A percentile compares a stretch with the other conserved stretches of the same genome.
phyloP scores from a whole-genome alignment of 805 yeast genomes.

The Monosporozyma aquatica region DNA sequence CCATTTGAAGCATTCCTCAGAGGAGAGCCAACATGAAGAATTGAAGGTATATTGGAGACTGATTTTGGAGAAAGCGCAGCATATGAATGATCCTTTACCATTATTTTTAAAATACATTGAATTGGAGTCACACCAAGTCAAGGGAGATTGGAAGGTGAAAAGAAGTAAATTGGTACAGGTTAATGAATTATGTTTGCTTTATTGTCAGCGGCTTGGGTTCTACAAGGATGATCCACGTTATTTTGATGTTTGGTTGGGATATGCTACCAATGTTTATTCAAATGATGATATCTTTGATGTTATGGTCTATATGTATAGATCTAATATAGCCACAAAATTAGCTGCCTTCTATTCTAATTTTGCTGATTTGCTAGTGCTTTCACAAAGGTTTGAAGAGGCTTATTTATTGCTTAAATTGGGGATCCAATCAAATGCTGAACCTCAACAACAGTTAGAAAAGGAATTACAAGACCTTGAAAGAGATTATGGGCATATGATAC shows the following conservation, averaged over 20 bases:
- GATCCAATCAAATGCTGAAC: constrained; percentile 54
- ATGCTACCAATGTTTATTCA: constrained; percentile 35
- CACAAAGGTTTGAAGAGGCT: constrained; percentile 16
- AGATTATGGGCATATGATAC: neutral
- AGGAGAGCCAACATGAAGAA: constrained; percentile 18
- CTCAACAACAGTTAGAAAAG: constrained; percentile 27
- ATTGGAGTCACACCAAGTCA: constrained; percentile 58
- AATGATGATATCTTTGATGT: constrained; percentile 55
- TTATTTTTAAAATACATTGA: constrained; percentile 57
- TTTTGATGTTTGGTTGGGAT: constrained; percentile 70
- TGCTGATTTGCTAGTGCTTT: constrained; percentile 36
- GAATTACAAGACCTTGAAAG: constrained; percentile 12
- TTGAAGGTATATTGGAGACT: constrained; percentile 27
- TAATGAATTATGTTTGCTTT: constrained; percentile 62
- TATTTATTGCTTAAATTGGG: constrained; percentile 16
- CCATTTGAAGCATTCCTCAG: neutral
- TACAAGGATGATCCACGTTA: constrained; percentile 79
- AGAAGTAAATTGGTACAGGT: constrained; percentile 59
- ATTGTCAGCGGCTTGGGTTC: constrained; percentile 51
- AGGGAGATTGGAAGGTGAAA: constrained; percentile 49
- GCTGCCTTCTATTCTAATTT: constrained; percentile 72
- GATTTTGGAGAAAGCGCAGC: constrained; percentile 34
- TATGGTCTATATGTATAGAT: constrained; percentile 60
- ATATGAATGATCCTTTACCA: constrained; percentile 73
- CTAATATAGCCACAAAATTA: constrained; percentile 57